Base-by-base conservation (phyloP, 768 basidiomycete species). In the Podaxis mareebaensis region DNA sequence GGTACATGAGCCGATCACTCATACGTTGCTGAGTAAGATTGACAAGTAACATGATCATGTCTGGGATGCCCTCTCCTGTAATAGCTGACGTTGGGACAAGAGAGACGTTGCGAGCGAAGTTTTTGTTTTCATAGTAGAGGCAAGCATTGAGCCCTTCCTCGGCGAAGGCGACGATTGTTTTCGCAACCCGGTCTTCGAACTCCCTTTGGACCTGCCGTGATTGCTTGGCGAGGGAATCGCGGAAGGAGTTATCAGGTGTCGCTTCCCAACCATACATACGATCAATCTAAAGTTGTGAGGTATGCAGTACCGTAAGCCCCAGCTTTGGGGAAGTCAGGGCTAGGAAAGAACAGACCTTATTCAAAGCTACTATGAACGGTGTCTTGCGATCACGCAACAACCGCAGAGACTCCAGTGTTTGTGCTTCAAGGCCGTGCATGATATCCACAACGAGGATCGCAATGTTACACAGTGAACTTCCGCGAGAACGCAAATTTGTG, bases 391-490 rank as follows among this genome's bases (percentile, higher is more conserved):
- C 94, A 67, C 91, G 84, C 56, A 99, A 83, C 63, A 99, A 78
- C 46, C 96, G 90, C 30, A 99, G 82, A 3, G 96, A 99, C 76
- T 99, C 97, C 58, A 99, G 80, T 0, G 97, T 99, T 77, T 99
- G 97, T n/a, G 89, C 95, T 77, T 99, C 97, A 56, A 99, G 83
- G 44, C 96, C 96, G 77, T 99, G 96, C 95, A 96, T 96, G 73
- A 99, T 97, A 82, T 99, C 97, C 36, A 99, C 96, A 64, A 99
- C 97, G 55, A 99, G 87, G 71, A 99, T 95, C 63, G 97, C 97
- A 65, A 99, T 99, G 78, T 99, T 99, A 78, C 96, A 99, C 24
- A 99, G 83, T 6, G 95, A 97, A 66, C 93, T 95, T 72, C 97
- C 97, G 72, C 97, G 91, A 15, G 91, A 88, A 53, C 97, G 93